Base-by-base conservation (phyloP, 768 basidiomycete species). In the Leccinellum albellum region DNA sequence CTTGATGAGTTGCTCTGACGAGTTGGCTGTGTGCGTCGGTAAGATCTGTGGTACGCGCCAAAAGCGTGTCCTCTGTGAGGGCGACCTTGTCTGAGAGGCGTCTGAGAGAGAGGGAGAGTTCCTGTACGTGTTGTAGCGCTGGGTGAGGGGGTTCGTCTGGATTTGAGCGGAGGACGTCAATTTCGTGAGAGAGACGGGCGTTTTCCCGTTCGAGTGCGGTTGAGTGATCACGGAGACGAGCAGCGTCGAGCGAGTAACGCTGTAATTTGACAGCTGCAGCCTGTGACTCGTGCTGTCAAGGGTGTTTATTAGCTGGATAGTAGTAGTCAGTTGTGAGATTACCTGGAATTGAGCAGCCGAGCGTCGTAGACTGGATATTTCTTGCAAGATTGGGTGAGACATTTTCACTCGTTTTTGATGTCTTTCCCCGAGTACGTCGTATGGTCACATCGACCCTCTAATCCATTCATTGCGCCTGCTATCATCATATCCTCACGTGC, bases 401-500 rank as follows among this genome's bases (percentile, higher is more conserved):
- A 37, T 37, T 37, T 13, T 14, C 35, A 7, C 6, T n/a, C n/a
- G n/a, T n/a, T n/a, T n/a, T n/a, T 10, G 35, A n/a, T n/a, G 35
- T 17, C 9, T 6, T 37, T 8, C 46, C 32, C 72, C 10, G 72
- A 73, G 35, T 89, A 82, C 73, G 86, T 83, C 5, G 81, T 91
- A 35, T 90, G 87, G 87, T 87, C 88, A 0, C 79, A 80, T n/a
- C 81, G 87, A 24, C 89, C 89, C 0, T 72, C 76, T 3, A 74
- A 89, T 66, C 89, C 89, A 0, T 73, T 79, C 3, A 68, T 72
- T 46, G 89, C 88, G 0, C 87, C 87, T 1, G 82, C 84, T 4
- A 81, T 90, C 56, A 88, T 90, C 61, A 86, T 91, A 26, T 88
- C 88, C 1, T 78, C 84, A 0, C 71, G 65, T 21, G 85, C 87